These are phyloP conservation scores for Fraxinus baroniana DNA, from an alignment of 305 asterid species.

Conservation along the genomic window DNA sequence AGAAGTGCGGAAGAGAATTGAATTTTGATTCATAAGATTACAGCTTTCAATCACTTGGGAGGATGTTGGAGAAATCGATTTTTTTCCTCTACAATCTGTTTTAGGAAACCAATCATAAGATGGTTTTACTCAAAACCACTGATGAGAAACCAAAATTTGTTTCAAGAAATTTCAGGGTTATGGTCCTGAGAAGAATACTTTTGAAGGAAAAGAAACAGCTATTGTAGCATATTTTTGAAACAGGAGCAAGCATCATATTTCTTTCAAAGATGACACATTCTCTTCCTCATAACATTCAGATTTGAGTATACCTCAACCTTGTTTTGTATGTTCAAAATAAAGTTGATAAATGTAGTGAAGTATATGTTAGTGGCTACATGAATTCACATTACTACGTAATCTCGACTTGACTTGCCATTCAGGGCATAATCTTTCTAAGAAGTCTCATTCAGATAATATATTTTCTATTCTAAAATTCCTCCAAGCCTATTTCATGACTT, in stretches of 20 bases:
- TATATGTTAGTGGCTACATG: neutral
- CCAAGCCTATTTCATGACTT: neutral
- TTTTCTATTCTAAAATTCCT: neutral
- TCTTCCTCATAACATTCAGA: neutral
- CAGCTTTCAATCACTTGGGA: neutral
- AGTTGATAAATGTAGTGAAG: neutral
- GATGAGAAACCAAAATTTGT: neutral
- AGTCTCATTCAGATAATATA: neutral
- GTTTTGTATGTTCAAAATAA: neutral
- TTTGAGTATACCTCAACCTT: neutral
- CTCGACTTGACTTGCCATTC: neutral
- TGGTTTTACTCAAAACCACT: neutral
- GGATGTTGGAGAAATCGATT: neutral
- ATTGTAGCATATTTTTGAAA: neutral
- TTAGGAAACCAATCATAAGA: neutral
- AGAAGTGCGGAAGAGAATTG: neutral
- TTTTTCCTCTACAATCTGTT: neutral
- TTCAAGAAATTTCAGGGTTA: neutral
- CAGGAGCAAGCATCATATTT: neutral
- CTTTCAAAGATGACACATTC: neutral
- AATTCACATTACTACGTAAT: neutral
- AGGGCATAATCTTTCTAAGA: neutral
- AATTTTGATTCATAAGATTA: neutral
- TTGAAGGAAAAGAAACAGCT: neutral
- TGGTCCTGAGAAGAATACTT: neutral